Evolutionary conservation across 805 yeast species (phyloP), one percentile per base, ranked within the genome.

Genomic region (Yarrowia sp.): DNA sequence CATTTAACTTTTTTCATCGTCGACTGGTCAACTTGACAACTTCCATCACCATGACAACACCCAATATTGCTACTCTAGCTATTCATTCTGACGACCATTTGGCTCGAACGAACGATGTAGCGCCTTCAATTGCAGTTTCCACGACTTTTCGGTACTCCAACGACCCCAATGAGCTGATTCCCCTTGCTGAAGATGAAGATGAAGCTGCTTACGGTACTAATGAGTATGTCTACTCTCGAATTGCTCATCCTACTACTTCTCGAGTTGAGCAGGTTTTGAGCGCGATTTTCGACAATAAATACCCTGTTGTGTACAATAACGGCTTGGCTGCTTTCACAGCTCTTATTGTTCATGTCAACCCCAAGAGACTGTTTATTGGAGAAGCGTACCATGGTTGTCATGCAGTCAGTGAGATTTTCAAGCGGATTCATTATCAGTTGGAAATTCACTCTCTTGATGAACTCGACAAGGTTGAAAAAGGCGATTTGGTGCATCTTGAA

Each of bases 341-440:
- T 0, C 83, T 88, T 1, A 75, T 92, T 73, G 83, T 87, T 39
- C 81, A 86, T 69, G 81, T 78, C 69, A 86, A 88, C 69, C 98
- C 98, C 0, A 88, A 87, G 70, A 80, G 80, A 14, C 75, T 92
- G 33, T 88, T 90, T 33, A 83, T 90, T 69, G 95, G 89, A 4
- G 84, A 87, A 39, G 90, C 93, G 6, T 92, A 92, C 74, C 96
- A 89, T 72, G 98, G 98, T 3, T 84, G 88, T 68, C 89, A 84
- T 66, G 90, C 89, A 7, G 85, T 90, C 65, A 83, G 87, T 3
- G 78, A 84, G 41, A 78, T 92, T 13, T 80, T 87, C 69, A 76
- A 83, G 10, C 81, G 96, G 68, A 82, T 86, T 66, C 78, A 81
- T 48, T 89, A 88, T 5, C 18, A 45, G 13, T 51, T 74, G 22